Evolutionary conservation across 164 flowering plant species (phyloP), one percentile per base, ranked within the genome.

Genomic region (Berberis vulgaris): DNA sequence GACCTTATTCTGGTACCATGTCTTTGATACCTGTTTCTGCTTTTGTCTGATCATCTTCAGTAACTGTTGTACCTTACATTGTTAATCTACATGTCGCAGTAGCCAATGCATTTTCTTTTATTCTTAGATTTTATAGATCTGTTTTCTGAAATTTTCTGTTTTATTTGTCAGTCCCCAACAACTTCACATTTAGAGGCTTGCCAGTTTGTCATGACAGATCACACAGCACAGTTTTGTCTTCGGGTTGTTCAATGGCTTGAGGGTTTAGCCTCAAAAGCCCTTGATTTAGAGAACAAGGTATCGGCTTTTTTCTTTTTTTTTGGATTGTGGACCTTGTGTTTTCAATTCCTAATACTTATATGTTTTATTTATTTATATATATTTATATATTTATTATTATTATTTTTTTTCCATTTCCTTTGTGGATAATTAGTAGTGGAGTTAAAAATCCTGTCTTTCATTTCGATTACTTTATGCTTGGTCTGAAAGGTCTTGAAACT

Each of bases 221-320:
- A 87, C 73, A 85, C 90, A 53, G 91, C 96, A 43, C 97, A 95
- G 63, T 68, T 86, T 65, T 95, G 97, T 77, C 90, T 91, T n/a
- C 86, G 99, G 26, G 84, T 95, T 77, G 89, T 91, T 65, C 96
- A 86, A 55, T 95, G 99, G 99, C 84, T 95, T n/a, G 97, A 95
- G 81, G 96, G 83, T 11, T 73, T 91, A 67, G 96, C 97, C 12
- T 89, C 99, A 59, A 81, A 86, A 74, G 81, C 91, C 56, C 99
- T 95, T 74, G 96, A 95, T 71, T 81, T 91, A 79, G 97, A 95
- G 67, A 82, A 83, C 66, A 86, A 87, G 96, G 99, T 88, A 26
- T 26, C 26, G 0, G 56, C 71, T 54, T 1, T 3, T 49, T 52
- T 43, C n/a, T 50, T 1, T 9, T 10, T 50, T 50, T 50, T 1